A percentile compares a stretch with the other conserved stretches of the same genome.
Conservation (phyloP, 2,329 filamentous ascomycete species). For the Epichloe typhina region DNA sequence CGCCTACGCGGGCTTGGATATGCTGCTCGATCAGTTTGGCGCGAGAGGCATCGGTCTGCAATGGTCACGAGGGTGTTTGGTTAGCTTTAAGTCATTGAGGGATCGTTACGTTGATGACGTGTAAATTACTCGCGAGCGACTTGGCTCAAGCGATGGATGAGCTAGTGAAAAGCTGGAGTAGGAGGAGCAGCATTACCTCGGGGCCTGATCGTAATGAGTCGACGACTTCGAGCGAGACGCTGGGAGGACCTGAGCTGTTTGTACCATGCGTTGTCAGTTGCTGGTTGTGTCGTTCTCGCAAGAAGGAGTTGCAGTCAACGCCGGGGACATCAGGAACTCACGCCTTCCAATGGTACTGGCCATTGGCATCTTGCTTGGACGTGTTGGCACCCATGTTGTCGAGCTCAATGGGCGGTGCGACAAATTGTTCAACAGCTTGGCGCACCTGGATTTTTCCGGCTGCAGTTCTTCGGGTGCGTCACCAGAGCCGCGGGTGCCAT, state of each 20-base stretch:
- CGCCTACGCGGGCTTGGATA: constrained; percentile 73
- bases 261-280: neutral
- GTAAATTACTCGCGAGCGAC: no score
- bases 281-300: neutral
- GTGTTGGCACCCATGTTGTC: constrained; percentile 42
- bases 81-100: neutral
- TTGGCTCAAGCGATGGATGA: neutral
- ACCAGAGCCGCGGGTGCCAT: constrained; percentile 6
- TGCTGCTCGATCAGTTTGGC: constrained; percentile 73
- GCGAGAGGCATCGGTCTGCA: constrained; percentile 77
- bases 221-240: constrained; percentile 67
- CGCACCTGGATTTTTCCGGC: constrained; percentile 21
- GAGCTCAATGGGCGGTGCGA: constrained; percentile 22
- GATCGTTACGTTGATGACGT: no score
- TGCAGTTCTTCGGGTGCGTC: constrained; percentile 20
- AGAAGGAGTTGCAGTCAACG: neutral
- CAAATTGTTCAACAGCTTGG: constrained; percentile 13
- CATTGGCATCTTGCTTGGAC: constrained; percentile 33
- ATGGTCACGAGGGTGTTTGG: neutral
- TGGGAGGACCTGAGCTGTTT: constrained; percentile 31
- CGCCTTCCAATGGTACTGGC: constrained; percentile 39
- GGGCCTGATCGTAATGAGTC: constrained; percentile 72
- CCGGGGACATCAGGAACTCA: constrained; percentile 22
- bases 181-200: constrained; percentile 47
- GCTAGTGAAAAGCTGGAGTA: neutral